Conservation (phyloP, 148 eudicot species). For the Rhododendron vialii region DNA sequence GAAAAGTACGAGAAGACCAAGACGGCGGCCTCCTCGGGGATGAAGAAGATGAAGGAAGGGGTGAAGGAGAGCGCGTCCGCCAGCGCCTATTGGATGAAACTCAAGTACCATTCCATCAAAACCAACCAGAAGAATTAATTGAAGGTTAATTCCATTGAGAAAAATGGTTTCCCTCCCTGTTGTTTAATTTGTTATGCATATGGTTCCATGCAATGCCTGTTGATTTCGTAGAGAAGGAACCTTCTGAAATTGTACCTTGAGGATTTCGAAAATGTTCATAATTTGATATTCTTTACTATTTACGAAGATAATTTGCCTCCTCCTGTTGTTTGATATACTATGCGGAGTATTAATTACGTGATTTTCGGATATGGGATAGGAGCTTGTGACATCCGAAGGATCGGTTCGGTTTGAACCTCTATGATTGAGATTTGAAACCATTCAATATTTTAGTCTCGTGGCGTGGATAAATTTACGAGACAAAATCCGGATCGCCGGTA, state of each 20-base stretch:
- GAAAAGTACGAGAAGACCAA: slow-evolving; percentile 31
- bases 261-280: neutral
- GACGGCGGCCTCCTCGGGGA: slow-evolving; percentile 17
- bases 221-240: neutral
- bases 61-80: slow-evolving; percentile 24
- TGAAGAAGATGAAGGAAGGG: slow-evolving; percentile 22
- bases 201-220: neutral
- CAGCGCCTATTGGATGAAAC: slow-evolving; percentile 30
- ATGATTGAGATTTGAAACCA: neutral
- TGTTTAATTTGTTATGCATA: neutral
- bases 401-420: neutral
- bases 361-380: neutral
- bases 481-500: no score
- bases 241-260: neutral
- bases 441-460: neutral
- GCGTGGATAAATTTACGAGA: neutral
- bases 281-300: neutral
- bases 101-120: slow-evolving; percentile 25
- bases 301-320: neutral
- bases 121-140: slow-evolving; percentile 20
- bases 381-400: neutral
- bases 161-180: neutral
- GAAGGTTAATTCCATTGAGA: neutral
- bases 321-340: neutral
- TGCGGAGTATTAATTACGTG: neutral